phyloP scores from a whole-genome alignment of 352 stramenopile genomes.

The Phytopythium sindhum region DNA sequence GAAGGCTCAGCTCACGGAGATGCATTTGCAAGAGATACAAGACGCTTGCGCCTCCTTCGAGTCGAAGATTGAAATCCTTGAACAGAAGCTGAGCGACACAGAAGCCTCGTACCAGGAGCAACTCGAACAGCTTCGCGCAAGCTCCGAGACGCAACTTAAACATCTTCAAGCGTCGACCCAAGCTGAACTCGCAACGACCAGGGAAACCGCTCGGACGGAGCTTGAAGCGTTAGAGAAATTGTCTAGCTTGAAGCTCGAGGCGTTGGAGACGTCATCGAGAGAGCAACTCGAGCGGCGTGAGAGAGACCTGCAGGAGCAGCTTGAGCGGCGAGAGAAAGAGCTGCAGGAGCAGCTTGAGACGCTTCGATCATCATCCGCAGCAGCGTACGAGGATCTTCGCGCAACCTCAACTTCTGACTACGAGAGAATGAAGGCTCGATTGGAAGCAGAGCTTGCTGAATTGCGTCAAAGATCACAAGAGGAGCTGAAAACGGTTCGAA shows the following conservation, averaged over 20 bases:
- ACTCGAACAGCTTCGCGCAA: slow-evolving; percentile 29
- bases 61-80: slow-evolving; percentile 23
- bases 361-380: slow-evolving; percentile 2
- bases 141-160: slow-evolving; percentile 17
- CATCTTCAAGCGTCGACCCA: slow-evolving; percentile 19
- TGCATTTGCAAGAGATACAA: slow-evolving; percentile 21
- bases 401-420: slow-evolving; percentile 14
- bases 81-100: slow-evolving; percentile 22
- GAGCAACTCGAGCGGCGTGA: slow-evolving; percentile 19
- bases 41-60: slow-evolving; percentile 23
- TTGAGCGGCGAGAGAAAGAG: slow-evolving; percentile 4
- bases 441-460: slow-evolving; percentile 15
- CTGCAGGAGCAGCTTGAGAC: slow-evolving; percentile 20
- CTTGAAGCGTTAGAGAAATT: slow-evolving; percentile 21
- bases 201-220: slow-evolving; percentile 16
- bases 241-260: slow-evolving; percentile 11
- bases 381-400: slow-evolving; percentile 11
- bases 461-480: slow-evolving; percentile 18
- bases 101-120: slow-evolving; percentile 33
- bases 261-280: slow-evolving; percentile 17
- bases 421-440: slow-evolving; percentile 18
- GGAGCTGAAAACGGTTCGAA: slow-evolving; percentile 12
- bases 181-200: slow-evolving; percentile 16
- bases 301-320: slow-evolving; percentile 8
- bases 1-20: slow-evolving; percentile 18